Conservation (phyloP, 257 asterid species). For the Solanum chilense region DNA sequence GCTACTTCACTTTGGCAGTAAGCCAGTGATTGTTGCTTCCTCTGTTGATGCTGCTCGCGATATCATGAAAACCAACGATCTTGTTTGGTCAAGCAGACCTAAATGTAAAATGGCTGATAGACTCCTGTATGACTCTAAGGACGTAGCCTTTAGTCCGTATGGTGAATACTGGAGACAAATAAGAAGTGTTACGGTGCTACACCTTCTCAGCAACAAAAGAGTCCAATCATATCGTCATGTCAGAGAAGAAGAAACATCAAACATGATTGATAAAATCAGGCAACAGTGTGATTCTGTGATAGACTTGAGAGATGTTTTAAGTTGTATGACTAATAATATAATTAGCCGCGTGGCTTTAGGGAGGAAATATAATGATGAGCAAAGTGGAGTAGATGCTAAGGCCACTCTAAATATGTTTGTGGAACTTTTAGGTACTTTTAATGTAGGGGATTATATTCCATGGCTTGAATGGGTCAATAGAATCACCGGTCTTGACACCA, state of each 20-base stretch:
- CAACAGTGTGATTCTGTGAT: not conserved
- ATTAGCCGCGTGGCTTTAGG: slow-evolving; percentile 2
- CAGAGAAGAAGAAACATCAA: slow-evolving; percentile 8
- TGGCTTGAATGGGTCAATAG: slow-evolving; percentile 22
- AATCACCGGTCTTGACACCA: slow-evolving; percentile 17
- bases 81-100: slow-evolving; percentile 1
- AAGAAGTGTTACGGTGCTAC: slow-evolving; percentile 3
- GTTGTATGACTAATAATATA: not conserved
- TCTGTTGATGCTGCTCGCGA: slow-evolving; percentile 38
- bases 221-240: slow-evolving; percentile 1
- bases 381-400: not conserved
- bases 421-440: not conserved
- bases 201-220: slow-evolving; percentile 4
- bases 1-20: slow-evolving; percentile 38
- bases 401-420: not conserved
- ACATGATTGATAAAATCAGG: not conserved
- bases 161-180: slow-evolving; percentile 30
- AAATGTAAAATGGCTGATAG: not conserved
- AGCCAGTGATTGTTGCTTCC: slow-evolving; percentile 30
- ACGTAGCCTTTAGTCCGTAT: not conserved
- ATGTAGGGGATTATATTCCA: slow-evolving; percentile 16
- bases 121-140: not conserved
- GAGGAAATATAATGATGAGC: not conserved
- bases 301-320: not conserved
- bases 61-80: slow-evolving; percentile 31